Evolutionary conservation across 2,329 filamentous ascomycete genomes (phyloP).

Genomic region (Neophaeococcomyces mojaviensis): DNA sequence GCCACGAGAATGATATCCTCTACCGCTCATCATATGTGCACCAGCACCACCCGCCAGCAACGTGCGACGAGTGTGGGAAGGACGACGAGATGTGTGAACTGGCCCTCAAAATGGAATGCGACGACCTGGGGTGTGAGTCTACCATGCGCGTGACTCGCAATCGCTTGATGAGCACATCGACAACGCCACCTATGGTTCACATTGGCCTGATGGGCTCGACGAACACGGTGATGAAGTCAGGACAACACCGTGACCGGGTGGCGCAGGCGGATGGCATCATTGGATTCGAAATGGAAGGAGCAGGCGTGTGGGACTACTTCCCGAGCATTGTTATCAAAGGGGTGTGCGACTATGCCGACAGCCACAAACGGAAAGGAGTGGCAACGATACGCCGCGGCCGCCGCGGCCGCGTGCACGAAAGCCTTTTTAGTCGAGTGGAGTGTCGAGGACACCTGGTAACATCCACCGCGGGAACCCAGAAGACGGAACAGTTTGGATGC

Average conservation of each 20-base stretch:
- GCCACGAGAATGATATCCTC: slow-evolving; percentile 24
- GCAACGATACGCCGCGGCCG: slow-evolving; percentile 35
- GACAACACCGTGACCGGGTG: slow-evolving; percentile 25
- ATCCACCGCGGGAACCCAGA: slow-evolving; percentile 12
- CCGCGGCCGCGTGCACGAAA: slow-evolving; percentile 30
- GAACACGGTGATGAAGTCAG: slow-evolving; percentile 32
- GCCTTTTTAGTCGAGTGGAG: slow-evolving; percentile 20
- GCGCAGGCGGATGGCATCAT: slow-evolving; percentile 21
- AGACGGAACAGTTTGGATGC: slow-evolving; percentile 9
- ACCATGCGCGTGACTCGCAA: background rate
- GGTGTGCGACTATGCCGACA: slow-evolving; percentile 36
- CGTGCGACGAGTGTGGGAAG: slow-evolving; percentile 7
- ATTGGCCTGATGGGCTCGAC: slow-evolving; percentile 30
- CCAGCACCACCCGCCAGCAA: slow-evolving; percentile 22
- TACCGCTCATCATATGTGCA: slow-evolving; percentile 26
- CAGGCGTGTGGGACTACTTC: slow-evolving; percentile 30
- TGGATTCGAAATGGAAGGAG: slow-evolving; percentile 32
- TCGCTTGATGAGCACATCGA: background rate
- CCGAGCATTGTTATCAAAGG: slow-evolving; percentile 29
- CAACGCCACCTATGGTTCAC: slow-evolving; percentile 20
- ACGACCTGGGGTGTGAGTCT: slow-evolving; percentile 25
- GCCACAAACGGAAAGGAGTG: slow-evolving; percentile 34
- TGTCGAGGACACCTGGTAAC: background rate
- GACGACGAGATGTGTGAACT: slow-evolving; percentile 18
- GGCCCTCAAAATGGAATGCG: slow-evolving; percentile 21